Conservation (phyloP, 192 early-diverging fungal genomes). For the Linnemannia schmuckeri region DNA sequence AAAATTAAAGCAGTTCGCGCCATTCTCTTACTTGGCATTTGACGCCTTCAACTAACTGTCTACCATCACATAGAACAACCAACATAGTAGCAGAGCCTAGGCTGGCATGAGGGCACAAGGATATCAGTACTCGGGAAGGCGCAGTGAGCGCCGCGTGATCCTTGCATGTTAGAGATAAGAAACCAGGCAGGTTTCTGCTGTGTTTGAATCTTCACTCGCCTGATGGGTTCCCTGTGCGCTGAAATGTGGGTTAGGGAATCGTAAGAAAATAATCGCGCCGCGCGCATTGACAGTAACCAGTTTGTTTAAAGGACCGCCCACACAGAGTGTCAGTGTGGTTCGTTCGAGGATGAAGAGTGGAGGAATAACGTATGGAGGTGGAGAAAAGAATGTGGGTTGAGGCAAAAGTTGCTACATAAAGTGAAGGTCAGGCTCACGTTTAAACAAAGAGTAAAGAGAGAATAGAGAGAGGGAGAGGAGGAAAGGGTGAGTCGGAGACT, state of each 20-base stretch:
- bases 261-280: background rate
- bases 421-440: constrained; percentile 8
- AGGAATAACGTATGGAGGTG: background rate
- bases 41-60: no score
- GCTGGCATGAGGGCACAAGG: background rate
- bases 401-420: constrained; percentile 6
- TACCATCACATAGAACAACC: background rate
- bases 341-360: constrained; percentile 7
- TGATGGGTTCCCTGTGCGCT: background rate
- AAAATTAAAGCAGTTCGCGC: no score
- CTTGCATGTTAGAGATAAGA: background rate
- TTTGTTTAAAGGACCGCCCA: background rate
- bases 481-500: background rate
- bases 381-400: background rate
- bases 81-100: background rate
- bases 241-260: background rate
- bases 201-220: background rate
- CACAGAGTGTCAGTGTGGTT: background rate
- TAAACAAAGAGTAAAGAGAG: background rate
- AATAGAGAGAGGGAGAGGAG: background rate
- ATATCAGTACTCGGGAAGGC: background rate
- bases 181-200: background rate
- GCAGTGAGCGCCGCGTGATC: background rate
- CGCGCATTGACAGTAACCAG: background rate
- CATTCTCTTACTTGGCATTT: no score